phyloP scores from a whole-genome alignment of 2,329 filamentous ascomycete species.

The Apiospora aurea region DNA sequence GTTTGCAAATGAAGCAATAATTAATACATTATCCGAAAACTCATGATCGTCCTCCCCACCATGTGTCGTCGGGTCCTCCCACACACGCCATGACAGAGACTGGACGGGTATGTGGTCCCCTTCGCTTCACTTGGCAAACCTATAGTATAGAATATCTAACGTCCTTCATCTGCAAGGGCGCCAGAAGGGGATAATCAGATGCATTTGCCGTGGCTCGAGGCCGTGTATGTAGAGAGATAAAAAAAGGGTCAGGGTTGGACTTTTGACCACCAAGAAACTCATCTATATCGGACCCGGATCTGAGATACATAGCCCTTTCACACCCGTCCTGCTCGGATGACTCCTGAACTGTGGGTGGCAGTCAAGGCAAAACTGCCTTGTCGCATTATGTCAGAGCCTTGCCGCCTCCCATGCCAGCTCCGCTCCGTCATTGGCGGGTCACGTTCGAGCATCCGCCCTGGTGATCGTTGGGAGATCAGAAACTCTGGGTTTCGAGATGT shows the following conservation, averaged over 20 bases:
- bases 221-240: not conserved
- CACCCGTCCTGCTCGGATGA: not conserved
- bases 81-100: not conserved
- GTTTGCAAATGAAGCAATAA: no score
- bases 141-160: not conserved
- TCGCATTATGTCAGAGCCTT: not conserved
- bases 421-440: constrained; percentile 10
- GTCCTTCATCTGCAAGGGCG: not conserved
- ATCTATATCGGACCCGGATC: not conserved
- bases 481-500: not conserved
- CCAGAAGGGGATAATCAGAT: not conserved
- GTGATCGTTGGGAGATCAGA: constrained; percentile 7
- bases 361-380: not conserved
- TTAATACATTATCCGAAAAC: not conserved
- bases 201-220: not conserved
- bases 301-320: not conserved
- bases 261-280: not conserved
- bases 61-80: not conserved
- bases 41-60: not conserved
- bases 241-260: not conserved
- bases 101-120: not conserved
- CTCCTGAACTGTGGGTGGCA: not conserved
- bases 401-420: not conserved
- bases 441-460: not conserved
- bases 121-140: not conserved